Evolutionary conservation across 441 rosid genomes (phyloP), one percentile per base, ranked within the genome.

Genomic region (Eruca vesicaria): DNA sequence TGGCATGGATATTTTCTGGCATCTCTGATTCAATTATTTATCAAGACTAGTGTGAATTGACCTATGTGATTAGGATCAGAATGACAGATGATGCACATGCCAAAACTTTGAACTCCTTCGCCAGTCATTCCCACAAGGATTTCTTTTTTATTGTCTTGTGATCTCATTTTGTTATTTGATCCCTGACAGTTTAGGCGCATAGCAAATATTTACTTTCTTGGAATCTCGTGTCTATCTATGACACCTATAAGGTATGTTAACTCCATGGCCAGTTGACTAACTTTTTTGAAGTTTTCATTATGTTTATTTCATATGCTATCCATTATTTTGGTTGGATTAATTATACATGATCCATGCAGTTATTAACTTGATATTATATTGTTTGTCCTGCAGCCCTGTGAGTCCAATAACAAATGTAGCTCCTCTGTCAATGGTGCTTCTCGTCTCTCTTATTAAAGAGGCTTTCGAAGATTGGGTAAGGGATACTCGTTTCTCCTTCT

Each of bases 381-480:
- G 67, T 86, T 63, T 87, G 36, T 76, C 76, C 59, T 82, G 89
- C 96, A 96, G 99, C 75, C 99, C 99, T 75, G 98, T 96, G 75
- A 90, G 88, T 86, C 99, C 99, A 59, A 83, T 96, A 61, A 96
- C 99, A 32, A 96, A 96, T 79, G 89, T 96, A 48, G 94, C 89
- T 71, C 99, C 99, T 11, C 83, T 96, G 80, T 84, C 85, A 79
- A 56, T 96, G 92, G 99, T 96, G 87, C 98, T 96, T 79, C 86
- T 96, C 19, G 99, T 94, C 71, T 96, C 99, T 81, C 97, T 96
- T 72, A 82, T 93, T 71, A 96, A 96, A 84, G 99, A 96, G 86
- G 99, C 98, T 57, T 96, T 91, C 77, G 99, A 96, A 89, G 99
- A 93, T 80, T 92, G 96, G 99, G 99, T 96, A 82, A 83, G 94